A percentile compares a stretch with the other conserved stretches of the same genome.
These are phyloP conservation scores for Penicillium argentinense DNA, from an alignment of 495 filamentous ascomycete genomes.

Conservation along the genomic window DNA sequence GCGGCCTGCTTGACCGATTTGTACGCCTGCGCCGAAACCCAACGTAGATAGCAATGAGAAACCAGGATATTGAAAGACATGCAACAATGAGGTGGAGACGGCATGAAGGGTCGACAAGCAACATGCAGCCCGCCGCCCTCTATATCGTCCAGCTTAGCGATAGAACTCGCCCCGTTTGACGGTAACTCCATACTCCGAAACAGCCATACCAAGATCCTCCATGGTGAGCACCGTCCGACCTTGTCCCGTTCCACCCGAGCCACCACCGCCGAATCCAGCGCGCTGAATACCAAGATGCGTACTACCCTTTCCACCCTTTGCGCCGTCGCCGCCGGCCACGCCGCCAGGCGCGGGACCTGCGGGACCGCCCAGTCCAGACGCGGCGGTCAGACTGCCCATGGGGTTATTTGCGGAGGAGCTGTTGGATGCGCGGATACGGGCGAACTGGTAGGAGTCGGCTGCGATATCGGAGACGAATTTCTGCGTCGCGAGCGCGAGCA, in stretches of 20 bases:
- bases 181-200: slow-evolving; percentile 95
- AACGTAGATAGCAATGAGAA: slow-evolving; percentile 1
- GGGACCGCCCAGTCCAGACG: slow-evolving; percentile 66
- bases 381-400: slow-evolving; percentile 81
- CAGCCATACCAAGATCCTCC: slow-evolving; percentile 98
- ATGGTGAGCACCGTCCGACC: slow-evolving; percentile 95
- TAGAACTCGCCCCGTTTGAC: slow-evolving; percentile 98
- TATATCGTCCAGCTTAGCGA: slow-evolving; percentile 63
- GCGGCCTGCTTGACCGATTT: slow-evolving; percentile 11
- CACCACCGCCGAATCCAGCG: slow-evolving; percentile 90
- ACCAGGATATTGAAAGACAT: not conserved
- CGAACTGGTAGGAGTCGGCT: slow-evolving; percentile 96
- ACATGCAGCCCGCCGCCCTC: not conserved
- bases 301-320: slow-evolving; percentile 61
- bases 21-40: slow-evolving; percentile 26
- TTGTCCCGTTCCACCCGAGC: slow-evolving; percentile 78
- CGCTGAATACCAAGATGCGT: slow-evolving; percentile 82
- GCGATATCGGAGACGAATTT: slow-evolving; percentile 98
- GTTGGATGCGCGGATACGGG: slow-evolving; percentile 88
- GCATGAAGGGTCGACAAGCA: too few species aligned
- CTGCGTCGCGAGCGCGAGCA: slow-evolving; percentile 92
- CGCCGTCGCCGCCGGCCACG: slow-evolving; percentile 48
- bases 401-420: slow-evolving; percentile 80
- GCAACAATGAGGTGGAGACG: too few species aligned
- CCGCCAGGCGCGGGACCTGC: slow-evolving; percentile 55